These are phyloP conservation scores for Boeremia exigua DNA, from an alignment of 2,329 filamentous ascomycete species.

Conservation along the genomic window DNA sequence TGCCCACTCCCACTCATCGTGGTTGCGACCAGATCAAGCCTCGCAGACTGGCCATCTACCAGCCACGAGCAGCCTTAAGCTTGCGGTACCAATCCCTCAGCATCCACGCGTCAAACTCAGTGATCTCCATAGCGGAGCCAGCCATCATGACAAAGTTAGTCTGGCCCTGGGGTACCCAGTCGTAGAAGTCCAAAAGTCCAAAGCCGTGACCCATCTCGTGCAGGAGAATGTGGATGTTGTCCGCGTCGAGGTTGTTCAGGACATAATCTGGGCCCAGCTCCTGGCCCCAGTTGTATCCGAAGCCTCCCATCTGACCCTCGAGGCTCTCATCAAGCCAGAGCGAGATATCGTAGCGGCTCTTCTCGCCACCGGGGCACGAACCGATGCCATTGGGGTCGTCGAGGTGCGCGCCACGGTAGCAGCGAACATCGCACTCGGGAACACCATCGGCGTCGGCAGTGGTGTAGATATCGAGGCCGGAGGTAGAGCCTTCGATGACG, in stretches of 20 bases:
- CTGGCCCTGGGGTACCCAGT: conserved; percentile 53
- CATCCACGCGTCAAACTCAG: conserved; percentile 60
- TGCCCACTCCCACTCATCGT: background rate
- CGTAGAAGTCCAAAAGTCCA: conserved; percentile 51
- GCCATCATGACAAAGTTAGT: conserved; percentile 55
- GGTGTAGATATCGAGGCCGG: too few relatives aligned
- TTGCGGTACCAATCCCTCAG: conserved; percentile 55
- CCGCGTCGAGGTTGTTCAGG: too few relatives aligned
- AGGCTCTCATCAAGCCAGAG: too few relatives aligned
- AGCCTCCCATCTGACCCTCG: conserved; percentile 47
- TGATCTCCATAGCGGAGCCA: conserved; percentile 51
- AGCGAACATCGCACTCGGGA: too few relatives aligned
- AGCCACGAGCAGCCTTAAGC: conserved; percentile 28
- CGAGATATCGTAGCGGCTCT: too few relatives aligned
- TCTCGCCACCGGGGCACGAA: too few relatives aligned
- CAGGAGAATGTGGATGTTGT: conserved; percentile 53
- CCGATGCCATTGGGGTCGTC: too few relatives aligned
- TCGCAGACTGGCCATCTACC: conserved; percentile 12
- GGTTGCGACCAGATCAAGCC: background rate
- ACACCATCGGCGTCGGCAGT: too few relatives aligned
- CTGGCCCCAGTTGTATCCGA: conserved; percentile 53
- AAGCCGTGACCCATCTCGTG: conserved; percentile 55
- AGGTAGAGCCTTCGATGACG: too few relatives aligned
- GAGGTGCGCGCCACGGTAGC: too few relatives aligned
- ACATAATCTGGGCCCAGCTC: too few relatives aligned